A percentile compares a stretch with the other conserved stretches of the same genome.
These are phyloP conservation scores for Ilyonectria robusta DNA, from an alignment of 2,329 filamentous ascomycete species.

Conservation along the genomic window DNA sequence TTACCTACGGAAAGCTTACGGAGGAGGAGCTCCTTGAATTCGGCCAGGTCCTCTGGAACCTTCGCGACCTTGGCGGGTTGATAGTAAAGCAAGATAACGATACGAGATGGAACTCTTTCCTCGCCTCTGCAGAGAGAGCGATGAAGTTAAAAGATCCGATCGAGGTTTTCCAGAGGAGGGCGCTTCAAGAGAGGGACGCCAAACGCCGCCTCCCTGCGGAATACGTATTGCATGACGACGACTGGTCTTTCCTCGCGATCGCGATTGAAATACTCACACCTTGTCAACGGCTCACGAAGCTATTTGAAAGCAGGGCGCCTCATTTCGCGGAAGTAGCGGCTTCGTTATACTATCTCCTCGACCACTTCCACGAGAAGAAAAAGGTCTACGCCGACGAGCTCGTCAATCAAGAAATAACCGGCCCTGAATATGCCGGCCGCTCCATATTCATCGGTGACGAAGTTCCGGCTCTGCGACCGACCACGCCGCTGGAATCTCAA, in stretches of 20 bases:
- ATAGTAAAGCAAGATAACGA: constrained; percentile 3
- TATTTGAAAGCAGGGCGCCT: neutral
- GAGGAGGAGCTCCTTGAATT: neutral
- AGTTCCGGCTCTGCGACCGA: no score
- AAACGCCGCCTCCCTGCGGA: neutral
- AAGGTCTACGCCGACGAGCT: no score
- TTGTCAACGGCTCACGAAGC: neutral
- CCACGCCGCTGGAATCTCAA: no score
- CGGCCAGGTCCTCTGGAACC: neutral
- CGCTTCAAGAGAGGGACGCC: neutral
- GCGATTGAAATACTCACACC: neutral
- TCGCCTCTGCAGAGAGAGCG: neutral
- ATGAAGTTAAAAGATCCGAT: neutral
- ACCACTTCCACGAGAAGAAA: neutral
- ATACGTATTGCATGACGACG: neutral
- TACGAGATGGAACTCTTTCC: constrained; percentile 6
- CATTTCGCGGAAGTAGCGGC: neutral
- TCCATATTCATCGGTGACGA: no score
- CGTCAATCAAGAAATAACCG: no score
- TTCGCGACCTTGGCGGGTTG: neutral
- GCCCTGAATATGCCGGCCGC: no score
- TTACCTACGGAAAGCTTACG: neutral
- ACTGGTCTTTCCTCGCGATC: neutral
- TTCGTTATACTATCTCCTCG: neutral
- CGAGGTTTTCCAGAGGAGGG: neutral